These are phyloP conservation scores for Tricladium varicosporioides DNA, from an alignment of 2,329 filamentous ascomycete species.

Conservation along the genomic window DNA sequence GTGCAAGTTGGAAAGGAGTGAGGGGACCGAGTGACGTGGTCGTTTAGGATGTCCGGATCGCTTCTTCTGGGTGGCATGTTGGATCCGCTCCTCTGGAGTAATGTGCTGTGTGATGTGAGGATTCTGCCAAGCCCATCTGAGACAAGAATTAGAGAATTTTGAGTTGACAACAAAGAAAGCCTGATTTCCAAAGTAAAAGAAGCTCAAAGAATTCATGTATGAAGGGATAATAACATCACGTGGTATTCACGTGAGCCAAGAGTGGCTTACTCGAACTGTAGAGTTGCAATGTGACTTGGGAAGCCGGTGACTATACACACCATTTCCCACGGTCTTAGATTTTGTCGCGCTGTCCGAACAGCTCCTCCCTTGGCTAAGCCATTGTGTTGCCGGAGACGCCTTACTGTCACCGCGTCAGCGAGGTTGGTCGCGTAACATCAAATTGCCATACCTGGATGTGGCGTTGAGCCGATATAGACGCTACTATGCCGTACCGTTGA, in stretches of 20 bases:
- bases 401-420: conserved; percentile 40
- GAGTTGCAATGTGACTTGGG: conserved; percentile 77
- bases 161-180: background rate
- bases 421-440: background rate
- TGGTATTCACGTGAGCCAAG: conserved; percentile 4
- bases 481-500: conserved; percentile 69
- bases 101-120: conserved; percentile 80
- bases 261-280: conserved; percentile 82
- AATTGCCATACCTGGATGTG: conserved; percentile 57
- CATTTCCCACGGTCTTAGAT: conserved; percentile 87
- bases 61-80: conserved; percentile 49
- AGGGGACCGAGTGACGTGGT: conserved; percentile 59
- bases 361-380: conserved; percentile 80
- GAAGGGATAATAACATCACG: background rate
- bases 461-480: conserved; percentile 90
- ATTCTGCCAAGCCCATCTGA: conserved; percentile 89
- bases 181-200: background rate
- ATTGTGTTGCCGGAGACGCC: conserved; percentile 90
- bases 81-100: conserved; percentile 58
- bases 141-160: background rate
- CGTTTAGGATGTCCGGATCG: conserved; percentile 53
- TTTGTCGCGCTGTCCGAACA: conserved; percentile 65
- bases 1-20: conserved; percentile 77
- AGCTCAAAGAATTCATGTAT: background rate
- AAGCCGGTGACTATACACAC: conserved; percentile 84